phyloP scores from a whole-genome alignment of 768 basidiomycete species.

The Phlebiopsis gigantea region DNA sequence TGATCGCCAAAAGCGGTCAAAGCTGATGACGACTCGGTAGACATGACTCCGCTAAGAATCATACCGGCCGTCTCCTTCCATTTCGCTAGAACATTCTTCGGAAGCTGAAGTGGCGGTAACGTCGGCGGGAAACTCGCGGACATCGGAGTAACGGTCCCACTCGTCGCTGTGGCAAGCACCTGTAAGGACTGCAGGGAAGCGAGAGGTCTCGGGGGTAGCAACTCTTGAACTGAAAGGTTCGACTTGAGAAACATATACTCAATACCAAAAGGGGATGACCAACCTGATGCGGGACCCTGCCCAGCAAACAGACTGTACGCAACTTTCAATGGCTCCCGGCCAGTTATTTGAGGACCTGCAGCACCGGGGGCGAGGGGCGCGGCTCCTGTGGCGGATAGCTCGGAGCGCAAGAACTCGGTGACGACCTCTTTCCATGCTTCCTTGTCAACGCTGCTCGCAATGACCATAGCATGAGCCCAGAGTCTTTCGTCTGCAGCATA shows the following conservation, averaged over 20 bases:
- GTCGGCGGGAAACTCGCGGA: conserved; percentile 52
- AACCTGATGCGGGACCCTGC: conserved; percentile 73
- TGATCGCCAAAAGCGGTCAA: conserved; percentile 83
- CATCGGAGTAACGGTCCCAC: conserved; percentile 43
- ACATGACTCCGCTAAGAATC: conserved; percentile 68
- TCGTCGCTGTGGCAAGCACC: conserved; percentile 25
- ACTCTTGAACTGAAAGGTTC: conserved; percentile 57
- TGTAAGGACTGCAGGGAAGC: conserved; percentile 36
- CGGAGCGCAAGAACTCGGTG: conserved; percentile 75
- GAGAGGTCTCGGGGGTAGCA: conserved; percentile 55
- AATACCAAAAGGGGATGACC: conserved; percentile 22
- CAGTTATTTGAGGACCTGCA: conserved; percentile 29
- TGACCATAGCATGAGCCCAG: conserved; percentile 95
- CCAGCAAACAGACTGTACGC: conserved; percentile 84
- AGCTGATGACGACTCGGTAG: conserved; percentile 64
- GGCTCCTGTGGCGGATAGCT: conserved; percentile 44
- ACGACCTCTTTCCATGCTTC: conserved; percentile 92
- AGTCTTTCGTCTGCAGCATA: conserved; percentile 85
- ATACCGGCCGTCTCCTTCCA: conserved; percentile 89
- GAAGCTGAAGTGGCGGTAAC: conserved; percentile 41
- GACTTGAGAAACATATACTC: not conserved
- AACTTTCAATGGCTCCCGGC: conserved; percentile 70
- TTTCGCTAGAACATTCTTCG: conserved; percentile 56
- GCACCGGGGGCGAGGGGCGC: conserved; percentile 16
- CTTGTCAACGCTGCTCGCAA: conserved; percentile 88